A percentile compares a stretch with the other conserved stretches of the same genome.
phyloP scores from a whole-genome alignment of 83 land plant species.

The Thuja plicata region DNA sequence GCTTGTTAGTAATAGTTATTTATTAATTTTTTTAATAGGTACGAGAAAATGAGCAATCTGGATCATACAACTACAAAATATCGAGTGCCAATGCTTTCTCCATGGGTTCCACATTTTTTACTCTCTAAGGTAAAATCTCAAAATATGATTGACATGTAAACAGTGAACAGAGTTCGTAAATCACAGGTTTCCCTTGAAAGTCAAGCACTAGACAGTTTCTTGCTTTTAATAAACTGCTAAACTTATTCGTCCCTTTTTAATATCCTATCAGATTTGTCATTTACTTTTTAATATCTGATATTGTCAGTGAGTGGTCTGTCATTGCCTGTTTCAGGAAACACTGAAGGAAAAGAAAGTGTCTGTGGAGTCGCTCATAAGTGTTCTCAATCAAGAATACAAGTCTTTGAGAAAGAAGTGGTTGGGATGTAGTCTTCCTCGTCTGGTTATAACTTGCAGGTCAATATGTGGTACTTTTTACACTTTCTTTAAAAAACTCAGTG shows the following conservation, averaged over 20 bases:
- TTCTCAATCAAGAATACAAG: conserved; percentile 21
- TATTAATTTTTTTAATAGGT: neutral
- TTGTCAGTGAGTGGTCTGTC: neutral
- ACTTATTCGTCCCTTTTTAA: neutral
- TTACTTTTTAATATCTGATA: neutral
- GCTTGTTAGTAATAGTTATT: neutral
- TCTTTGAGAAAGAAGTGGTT: neutral
- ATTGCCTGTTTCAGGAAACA: conserved; percentile 31
- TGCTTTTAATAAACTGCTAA: neutral
- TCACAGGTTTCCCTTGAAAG: neutral
- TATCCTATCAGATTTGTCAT: neutral
- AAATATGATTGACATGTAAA: neutral
- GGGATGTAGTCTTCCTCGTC: neutral
- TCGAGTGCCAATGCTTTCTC: neutral
- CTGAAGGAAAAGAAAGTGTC: conserved; percentile 29
- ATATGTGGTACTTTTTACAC: neutral
- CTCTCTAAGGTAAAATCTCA: conserved; percentile 40
- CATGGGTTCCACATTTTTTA: conserved; percentile 60
- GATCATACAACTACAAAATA: neutral
- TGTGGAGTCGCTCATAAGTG: conserved; percentile 24
- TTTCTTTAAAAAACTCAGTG: neutral
- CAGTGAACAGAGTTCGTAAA: neutral
- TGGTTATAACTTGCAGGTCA: conserved; percentile 1
- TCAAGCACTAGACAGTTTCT: neutral
- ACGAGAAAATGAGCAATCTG: neutral